Conservation (phyloP, 1,284 basidiomycete species). For the Rhodotorula sp. region DNA sequence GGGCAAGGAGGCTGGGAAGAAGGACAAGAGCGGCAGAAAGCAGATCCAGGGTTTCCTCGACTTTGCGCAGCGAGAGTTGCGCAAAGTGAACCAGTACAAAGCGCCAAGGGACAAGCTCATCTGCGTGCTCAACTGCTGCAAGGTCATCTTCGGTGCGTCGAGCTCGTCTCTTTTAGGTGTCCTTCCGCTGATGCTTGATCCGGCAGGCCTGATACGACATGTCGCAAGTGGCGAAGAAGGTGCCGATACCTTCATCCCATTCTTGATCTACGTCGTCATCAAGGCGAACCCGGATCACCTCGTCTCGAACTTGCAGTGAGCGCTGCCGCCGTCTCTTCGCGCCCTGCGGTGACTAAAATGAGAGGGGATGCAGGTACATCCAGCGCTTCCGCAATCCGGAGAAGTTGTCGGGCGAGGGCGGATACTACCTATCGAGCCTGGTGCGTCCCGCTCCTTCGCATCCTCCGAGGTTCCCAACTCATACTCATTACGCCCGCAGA, state of each 20-base stretch:
- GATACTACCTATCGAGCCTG: conserved; percentile 93
- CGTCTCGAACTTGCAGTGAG: conserved; percentile 90
- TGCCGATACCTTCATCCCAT: conserved; percentile 90
- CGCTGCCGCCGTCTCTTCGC: conserved; percentile 12
- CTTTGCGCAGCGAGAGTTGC: conserved; percentile 91
- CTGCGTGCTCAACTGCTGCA: conserved; percentile 96
- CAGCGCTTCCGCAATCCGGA: conserved; percentile 87
- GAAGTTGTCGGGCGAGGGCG: conserved; percentile 89
- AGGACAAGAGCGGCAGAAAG: conserved; percentile 3
- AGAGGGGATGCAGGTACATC: conserved; percentile 68
- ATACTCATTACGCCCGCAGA: conserved; percentile 53
- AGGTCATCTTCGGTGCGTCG: conserved; percentile 90
- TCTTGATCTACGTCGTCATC: conserved; percentile 90
- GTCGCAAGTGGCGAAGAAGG: conserved; percentile 51
- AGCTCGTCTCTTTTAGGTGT: too few relatives aligned
- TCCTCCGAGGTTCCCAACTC: neutral
- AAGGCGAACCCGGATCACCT: conserved; percentile 90
- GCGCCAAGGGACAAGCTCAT: conserved; percentile 97
- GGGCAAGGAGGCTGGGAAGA: conserved; percentile 47
- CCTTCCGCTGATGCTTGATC: fast-evolving
- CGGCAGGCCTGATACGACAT: conserved; percentile 80
- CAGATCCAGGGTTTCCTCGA: conserved; percentile 74
- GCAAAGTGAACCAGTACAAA: conserved; percentile 98
- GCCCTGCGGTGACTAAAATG: neutral
- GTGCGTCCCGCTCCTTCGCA: conserved; percentile 53